Percentiles rank a stretch among this genome's conserved stretches.
Evolutionary conservation across 495 filamentous ascomycete genomes (phyloP).

Genomic region (Amphirosellinia nigrospora): DNA sequence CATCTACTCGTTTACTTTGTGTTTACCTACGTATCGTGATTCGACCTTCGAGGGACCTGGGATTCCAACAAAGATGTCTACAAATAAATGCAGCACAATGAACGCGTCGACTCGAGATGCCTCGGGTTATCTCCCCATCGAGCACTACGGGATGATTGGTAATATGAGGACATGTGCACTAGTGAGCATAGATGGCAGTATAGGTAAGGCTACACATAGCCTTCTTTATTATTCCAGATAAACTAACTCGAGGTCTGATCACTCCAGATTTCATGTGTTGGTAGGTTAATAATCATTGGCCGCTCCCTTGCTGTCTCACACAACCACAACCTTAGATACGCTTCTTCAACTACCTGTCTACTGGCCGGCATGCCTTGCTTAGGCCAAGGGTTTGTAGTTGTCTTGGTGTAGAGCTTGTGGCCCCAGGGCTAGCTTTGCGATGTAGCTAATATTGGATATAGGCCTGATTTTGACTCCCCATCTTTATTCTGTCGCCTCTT

Average conservation of each 20-base stretch:
- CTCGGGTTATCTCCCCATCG: constrained; percentile 66
- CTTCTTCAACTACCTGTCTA: neutral
- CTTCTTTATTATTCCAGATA: neutral
- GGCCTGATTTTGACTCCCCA: constrained; percentile 72
- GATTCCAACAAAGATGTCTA: constrained; percentile 27
- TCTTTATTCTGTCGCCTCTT: constrained; percentile 70
- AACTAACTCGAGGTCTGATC: neutral
- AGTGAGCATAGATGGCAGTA: constrained; percentile 70
- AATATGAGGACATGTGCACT: constrained; percentile 81
- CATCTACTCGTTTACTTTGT: neutral
- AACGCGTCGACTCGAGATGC: constrained; percentile 38
- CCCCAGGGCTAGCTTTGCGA: neutral
- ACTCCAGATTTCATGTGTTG: constrained; percentile 73
- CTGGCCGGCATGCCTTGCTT: neutral
- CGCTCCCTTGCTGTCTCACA: neutral
- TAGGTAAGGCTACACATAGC: constrained; percentile 42
- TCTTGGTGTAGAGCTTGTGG: neutral
- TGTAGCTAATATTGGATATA: constrained; percentile 31
- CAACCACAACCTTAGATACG: neutral
- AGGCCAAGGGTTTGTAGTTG: neutral
- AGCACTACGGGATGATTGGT: constrained; percentile 77
- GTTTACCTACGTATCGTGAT: neutral
- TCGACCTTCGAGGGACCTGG: neutral
- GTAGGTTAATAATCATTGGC: constrained; percentile 43
- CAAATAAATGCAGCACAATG: constrained; percentile 33